These are phyloP conservation scores for Phytophthora pseudosyringae DNA, from an alignment of 352 stramenopile genomes.

Conservation along the genomic window DNA sequence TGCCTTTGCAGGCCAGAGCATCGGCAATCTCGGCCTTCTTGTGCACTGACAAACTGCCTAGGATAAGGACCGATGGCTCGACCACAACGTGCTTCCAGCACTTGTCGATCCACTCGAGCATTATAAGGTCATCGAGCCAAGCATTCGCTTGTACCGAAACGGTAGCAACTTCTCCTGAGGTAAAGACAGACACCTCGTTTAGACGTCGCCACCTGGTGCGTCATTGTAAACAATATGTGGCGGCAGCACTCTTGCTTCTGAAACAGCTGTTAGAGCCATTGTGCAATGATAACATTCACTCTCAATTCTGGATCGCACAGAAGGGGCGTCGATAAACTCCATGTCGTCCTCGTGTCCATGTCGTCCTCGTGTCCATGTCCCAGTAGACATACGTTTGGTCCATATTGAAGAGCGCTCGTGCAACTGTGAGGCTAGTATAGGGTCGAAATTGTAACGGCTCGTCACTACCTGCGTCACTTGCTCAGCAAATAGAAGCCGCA, in stretches of 20 bases:
- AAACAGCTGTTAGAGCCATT: neutral
- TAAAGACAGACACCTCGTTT: neutral
- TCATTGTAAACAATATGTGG: neutral
- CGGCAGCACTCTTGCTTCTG: neutral
- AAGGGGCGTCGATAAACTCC: neutral
- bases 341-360: too few relatives aligned
- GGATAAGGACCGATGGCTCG: too few relatives aligned
- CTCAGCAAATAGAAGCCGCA: neutral
- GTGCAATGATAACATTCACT: neutral
- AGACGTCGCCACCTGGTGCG: neutral
- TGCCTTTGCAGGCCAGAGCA: too few relatives aligned
- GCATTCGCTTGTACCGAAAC: too few relatives aligned
- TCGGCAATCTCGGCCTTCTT: too few relatives aligned
- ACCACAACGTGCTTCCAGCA: too few relatives aligned
- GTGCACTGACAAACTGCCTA: too few relatives aligned
- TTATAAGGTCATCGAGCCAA: too few relatives aligned
- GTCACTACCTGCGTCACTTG: neutral
- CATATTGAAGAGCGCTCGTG: neutral
- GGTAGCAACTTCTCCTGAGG: neutral
- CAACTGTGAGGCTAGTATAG: too few relatives aligned
- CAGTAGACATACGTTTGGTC: neutral
- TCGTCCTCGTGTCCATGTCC: neutral
- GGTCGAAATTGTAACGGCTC: neutral
- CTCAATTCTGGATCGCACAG: neutral
- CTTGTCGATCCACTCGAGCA: too few relatives aligned